phyloP scores from a whole-genome alignment of 805 yeast genomes.

The Hanseniaspora valbyensis region DNA sequence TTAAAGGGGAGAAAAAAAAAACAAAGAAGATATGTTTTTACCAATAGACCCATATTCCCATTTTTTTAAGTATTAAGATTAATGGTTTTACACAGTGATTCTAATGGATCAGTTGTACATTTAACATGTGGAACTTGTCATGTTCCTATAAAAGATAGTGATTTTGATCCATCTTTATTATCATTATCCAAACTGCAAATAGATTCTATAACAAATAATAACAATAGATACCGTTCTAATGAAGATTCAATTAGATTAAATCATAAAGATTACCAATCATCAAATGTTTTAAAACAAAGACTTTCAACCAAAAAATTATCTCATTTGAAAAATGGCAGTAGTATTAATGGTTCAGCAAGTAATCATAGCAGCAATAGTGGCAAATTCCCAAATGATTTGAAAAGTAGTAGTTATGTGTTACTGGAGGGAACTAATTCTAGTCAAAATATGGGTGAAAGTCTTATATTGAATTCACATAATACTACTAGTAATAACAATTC shows the following conservation, averaged over 20 bases:
- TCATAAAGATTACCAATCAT: neutral
- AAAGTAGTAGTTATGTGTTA: slow-evolving; percentile 1
- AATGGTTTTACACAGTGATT: neutral
- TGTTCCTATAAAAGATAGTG: slow-evolving; percentile 1
- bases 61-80: too few relatives aligned
- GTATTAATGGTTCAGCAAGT: neutral
- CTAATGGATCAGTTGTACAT: neutral
- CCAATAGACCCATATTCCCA: too few relatives aligned
- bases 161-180: slow-evolving; percentile 9
- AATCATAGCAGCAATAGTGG: neutral
- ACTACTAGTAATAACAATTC: neutral
- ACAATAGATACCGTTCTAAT: neutral
- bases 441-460: neutral
- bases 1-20: too few relatives aligned
- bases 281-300: slow-evolving; percentile 4
- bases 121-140: slow-evolving; percentile 5
- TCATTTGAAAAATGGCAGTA: neutral
- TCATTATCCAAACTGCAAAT: slow-evolving; percentile 15
- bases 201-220: slow-evolving; percentile 4
- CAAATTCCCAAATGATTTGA: neutral
- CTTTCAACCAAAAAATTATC: neutral
- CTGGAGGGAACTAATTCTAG: neutral
- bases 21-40: too few relatives aligned
- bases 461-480: neutral
- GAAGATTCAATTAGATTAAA: neutral